These are phyloP conservation scores for Aspergillus ochraceoroseus DNA, from an alignment of 2,329 filamentous ascomycete genomes.

Conservation along the genomic window DNA sequence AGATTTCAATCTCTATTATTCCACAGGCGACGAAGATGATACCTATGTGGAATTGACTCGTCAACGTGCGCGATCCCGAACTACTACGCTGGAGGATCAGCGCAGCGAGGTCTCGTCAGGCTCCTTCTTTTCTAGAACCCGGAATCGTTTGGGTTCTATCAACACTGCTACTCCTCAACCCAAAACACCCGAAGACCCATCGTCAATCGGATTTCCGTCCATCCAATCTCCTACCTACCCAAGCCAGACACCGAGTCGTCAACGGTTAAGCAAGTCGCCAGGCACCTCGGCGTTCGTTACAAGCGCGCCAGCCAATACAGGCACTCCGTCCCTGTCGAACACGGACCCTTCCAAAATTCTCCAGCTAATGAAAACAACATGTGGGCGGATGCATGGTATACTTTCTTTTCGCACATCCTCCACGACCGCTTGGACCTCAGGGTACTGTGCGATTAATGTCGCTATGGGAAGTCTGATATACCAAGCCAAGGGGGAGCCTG, in stretches of 20 bases:
- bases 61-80: slow-evolving; percentile 39
- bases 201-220: slow-evolving; percentile 46
- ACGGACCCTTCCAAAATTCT: slow-evolving; percentile 47
- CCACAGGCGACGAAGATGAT: slow-evolving; percentile 35
- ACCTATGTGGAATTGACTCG: slow-evolving; percentile 29
- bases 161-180: slow-evolving; percentile 35
- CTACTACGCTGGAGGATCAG: slow-evolving; percentile 42
- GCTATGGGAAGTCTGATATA: slow-evolving; percentile 49
- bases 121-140: slow-evolving; percentile 31
- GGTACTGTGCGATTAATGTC: slow-evolving; percentile 51
- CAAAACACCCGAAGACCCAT: slow-evolving; percentile 40
- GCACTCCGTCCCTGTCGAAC: slow-evolving; percentile 37
- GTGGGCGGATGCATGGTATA: slow-evolving; percentile 50
- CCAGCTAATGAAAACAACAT: slow-evolving; percentile 50
- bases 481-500: slow-evolving; percentile 48
- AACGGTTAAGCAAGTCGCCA: slow-evolving; percentile 33
- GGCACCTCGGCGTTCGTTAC: slow-evolving; percentile 26
- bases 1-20: slow-evolving; percentile 30
- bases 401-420: slow-evolving; percentile 47
- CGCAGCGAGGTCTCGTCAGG: slow-evolving; percentile 36
- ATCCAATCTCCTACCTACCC: slow-evolving; percentile 42
- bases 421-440: slow-evolving; percentile 46
- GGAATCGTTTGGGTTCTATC: slow-evolving; percentile 40
- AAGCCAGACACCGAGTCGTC: slow-evolving; percentile 32
- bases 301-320: slow-evolving; percentile 26